Conservation (phyloP, 2,329 filamentous ascomycete genomes). For the Pseudogymnoascus sp. region DNA sequence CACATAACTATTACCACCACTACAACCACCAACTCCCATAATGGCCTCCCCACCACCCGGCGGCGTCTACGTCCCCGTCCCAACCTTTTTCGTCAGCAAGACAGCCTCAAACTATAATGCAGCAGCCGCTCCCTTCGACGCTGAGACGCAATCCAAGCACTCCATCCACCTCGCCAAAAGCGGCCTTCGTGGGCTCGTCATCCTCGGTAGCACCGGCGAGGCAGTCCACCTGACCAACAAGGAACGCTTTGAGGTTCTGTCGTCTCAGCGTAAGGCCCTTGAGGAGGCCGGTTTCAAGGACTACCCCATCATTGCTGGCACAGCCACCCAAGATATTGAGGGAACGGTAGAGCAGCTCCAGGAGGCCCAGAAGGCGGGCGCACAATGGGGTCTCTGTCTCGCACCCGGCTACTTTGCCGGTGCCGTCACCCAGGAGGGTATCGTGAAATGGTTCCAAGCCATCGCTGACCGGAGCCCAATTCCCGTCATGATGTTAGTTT, state of each 20-base stretch:
- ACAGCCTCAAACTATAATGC: conserved; percentile 22
- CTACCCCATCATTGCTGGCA: conserved; percentile 52
- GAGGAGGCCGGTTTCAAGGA: conserved; percentile 47
- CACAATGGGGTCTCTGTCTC: conserved; percentile 54
- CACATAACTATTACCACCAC: background rate
- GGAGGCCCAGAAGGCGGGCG: conserved; percentile 45
- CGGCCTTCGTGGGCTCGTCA: conserved; percentile 52
- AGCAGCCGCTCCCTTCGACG: conserved; percentile 36
- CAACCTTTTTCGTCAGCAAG: conserved; percentile 48
- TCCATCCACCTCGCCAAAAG: conserved; percentile 50
- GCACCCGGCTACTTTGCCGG: conserved; percentile 58
- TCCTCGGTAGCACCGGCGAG: conserved; percentile 56
- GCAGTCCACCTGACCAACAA: conserved; percentile 50
- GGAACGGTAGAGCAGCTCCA: conserved; percentile 44
- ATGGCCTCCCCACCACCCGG: conserved; percentile 25
- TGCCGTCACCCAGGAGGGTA: conserved; percentile 47
- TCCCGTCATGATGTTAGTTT: conserved; percentile 47
- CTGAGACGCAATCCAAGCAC: conserved; percentile 49
- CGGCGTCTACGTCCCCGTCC: conserved; percentile 40
- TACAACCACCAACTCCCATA: background rate
- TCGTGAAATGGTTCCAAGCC: conserved; percentile 51
- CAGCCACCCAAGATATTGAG: conserved; percentile 47
- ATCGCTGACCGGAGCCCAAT: conserved; percentile 53
- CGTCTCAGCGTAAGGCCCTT: conserved; percentile 44
- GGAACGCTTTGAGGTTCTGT: conserved; percentile 48